A percentile compares a stretch with the other conserved stretches of the same genome.
Conservation (phyloP, 257 asterid species). For the Verbascum thapsus region DNA sequence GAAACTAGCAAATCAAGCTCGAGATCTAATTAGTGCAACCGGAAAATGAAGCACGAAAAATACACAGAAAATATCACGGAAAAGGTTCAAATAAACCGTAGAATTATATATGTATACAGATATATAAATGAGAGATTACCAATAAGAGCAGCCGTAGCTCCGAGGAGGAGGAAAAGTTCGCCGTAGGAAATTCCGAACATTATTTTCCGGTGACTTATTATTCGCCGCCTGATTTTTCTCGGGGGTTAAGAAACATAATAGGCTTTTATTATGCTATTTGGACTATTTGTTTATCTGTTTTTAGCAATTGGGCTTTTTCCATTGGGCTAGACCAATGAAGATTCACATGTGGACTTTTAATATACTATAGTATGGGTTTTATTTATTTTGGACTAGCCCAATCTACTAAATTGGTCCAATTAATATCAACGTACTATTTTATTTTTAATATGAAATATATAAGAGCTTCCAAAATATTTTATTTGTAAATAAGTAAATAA, state of each 20-base stretch:
- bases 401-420: too few species aligned
- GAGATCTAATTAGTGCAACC: neutral
- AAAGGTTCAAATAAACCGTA: neutral
- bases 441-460: too few species aligned
- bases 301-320: conserved; percentile 14
- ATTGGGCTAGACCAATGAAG: too few species aligned
- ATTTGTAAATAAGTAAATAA: too few species aligned
- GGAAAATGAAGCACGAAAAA: conserved; percentile 1
- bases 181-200: conserved; percentile 88
- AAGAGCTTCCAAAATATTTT: too few species aligned
- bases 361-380: too few species aligned
- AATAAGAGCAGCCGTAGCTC: conserved; percentile 80
- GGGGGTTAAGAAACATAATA: neutral
- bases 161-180: conserved; percentile 72
- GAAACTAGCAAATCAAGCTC: neutral
- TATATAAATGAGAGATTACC: conserved; percentile 42
- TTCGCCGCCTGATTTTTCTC: conserved; percentile 9
- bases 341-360: too few species aligned
- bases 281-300: neutral
- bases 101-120: neutral
- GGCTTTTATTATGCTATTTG: too few species aligned
- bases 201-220: conserved; percentile 28
- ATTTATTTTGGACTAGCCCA: too few species aligned
- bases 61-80: neutral
- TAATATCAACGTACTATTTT: too few species aligned